phyloP scores from a whole-genome alignment of 1,139 yeast species.

The Geotrichum armillariae region DNA sequence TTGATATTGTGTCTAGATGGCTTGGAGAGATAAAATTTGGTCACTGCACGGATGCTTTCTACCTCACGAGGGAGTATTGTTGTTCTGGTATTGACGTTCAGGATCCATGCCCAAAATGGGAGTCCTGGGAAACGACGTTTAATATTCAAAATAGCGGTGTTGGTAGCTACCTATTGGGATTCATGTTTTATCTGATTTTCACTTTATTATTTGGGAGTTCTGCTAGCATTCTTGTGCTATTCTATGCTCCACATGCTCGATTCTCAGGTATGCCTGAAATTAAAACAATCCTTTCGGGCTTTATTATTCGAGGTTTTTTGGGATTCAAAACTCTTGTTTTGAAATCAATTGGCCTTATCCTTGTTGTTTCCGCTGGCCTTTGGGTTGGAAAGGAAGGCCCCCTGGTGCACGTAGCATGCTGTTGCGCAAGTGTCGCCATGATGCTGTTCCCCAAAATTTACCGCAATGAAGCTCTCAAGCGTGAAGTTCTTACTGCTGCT shows the following conservation, averaged over 20 bases:
- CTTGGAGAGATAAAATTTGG: constrained; percentile 62
- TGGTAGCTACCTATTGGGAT: constrained; percentile 38
- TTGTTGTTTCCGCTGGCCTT: constrained; percentile 77
- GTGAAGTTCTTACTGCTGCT: constrained; percentile 78
- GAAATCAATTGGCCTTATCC: constrained; percentile 55
- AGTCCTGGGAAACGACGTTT: constrained; percentile 43
- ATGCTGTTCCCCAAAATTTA: constrained; percentile 38
- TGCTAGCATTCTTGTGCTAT: constrained; percentile 41
- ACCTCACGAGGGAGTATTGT: constrained; percentile 42
- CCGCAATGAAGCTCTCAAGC: constrained; percentile 42
- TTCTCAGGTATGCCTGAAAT: constrained; percentile 75
- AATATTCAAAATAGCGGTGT: constrained; percentile 30
- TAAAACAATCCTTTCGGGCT: constrained; percentile 41
- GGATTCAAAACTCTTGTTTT: constrained; percentile 49
- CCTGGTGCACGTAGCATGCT: constrained; percentile 80
- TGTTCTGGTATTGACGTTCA: constrained; percentile 40
- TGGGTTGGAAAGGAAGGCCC: constrained; percentile 97
- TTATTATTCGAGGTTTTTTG: constrained; percentile 45
- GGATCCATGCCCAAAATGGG: constrained; percentile 44
- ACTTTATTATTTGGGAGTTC: constrained; percentile 38
- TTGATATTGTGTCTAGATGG: constrained; percentile 60
- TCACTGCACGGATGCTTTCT: constrained; percentile 44
- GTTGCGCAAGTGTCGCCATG: constrained; percentile 52
- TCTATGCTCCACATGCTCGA: constrained; percentile 48
- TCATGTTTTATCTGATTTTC: constrained; percentile 40